A percentile compares a stretch with the other conserved stretches of the same genome.
These are phyloP conservation scores for Fusarium agapanthi DNA, from an alignment of 2,329 filamentous ascomycete genomes.

Conservation along the genomic window DNA sequence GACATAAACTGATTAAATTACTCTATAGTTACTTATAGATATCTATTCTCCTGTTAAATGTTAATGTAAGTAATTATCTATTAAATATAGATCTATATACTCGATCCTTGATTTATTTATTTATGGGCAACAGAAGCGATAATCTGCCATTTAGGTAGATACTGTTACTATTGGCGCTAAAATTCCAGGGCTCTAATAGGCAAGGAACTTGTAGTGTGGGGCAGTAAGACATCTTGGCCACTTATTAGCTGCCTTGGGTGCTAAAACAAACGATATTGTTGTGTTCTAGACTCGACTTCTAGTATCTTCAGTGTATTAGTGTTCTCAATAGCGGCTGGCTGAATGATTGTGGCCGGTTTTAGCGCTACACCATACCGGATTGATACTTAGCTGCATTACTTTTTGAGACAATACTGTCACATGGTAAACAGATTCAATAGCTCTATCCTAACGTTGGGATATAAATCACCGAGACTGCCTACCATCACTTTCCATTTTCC, in stretches of 20 bases:
- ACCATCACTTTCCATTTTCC: no score
- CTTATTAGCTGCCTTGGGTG: not conserved
- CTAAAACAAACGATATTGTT: no score
- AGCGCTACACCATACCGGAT: not conserved
- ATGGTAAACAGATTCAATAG: not conserved
- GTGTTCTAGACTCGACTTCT: not conserved
- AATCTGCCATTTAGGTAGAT: not conserved
- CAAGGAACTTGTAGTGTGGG: not conserved
- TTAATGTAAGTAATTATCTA: no score
- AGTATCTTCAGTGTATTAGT: not conserved
- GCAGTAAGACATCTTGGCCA: no score
- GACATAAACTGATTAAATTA: no score
- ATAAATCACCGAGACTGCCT: not conserved
- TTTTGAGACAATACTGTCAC: not conserved
- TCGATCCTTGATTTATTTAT: not conserved
- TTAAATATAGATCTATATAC: no score
- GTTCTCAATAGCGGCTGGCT: not conserved
- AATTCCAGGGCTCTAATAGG: no score
- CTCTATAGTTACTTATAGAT: no score
- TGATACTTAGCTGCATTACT: rapidly evolving
- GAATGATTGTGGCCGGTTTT: rapidly evolving
- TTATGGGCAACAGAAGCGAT: rapidly evolving
- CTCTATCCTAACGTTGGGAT: rapidly evolving
- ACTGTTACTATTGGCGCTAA: not conserved
- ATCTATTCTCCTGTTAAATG: no score